phyloP scores from a whole-genome alignment of 768 basidiomycete genomes.

The Suillus hirtellus region DNA sequence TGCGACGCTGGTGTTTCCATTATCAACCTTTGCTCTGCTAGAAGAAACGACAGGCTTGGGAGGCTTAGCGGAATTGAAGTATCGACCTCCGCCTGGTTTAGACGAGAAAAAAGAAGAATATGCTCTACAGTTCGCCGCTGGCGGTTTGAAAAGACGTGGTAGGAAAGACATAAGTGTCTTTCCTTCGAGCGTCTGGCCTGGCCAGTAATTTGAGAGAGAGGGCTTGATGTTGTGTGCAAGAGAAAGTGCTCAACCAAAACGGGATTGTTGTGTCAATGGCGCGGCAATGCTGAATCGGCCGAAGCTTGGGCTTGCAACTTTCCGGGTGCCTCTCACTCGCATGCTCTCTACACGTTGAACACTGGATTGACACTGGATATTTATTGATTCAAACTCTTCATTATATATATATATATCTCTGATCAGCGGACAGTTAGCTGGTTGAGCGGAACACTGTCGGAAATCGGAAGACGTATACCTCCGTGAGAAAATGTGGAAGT shows the following conservation, averaged over 20 bases:
- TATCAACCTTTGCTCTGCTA: conserved; percentile 40
- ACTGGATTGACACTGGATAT: not conserved
- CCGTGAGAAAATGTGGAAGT: not conserved
- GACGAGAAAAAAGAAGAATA: conserved; percentile 83
- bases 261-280: not conserved
- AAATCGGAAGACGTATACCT: not conserved
- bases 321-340: not conserved
- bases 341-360: not conserved
- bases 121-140: conserved; percentile 51
- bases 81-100: conserved; percentile 72
- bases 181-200: conserved; percentile 9
- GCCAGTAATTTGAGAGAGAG: not conserved
- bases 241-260: conserved; percentile 2
- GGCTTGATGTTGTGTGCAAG: conserved; percentile 2
- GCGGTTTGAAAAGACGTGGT: conserved; percentile 47
- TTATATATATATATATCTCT: no score
- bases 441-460: not conserved
- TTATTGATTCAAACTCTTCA: not conserved
- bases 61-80: conserved; percentile 73
- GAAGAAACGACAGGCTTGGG: conserved; percentile 46
- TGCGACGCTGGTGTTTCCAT: conserved; percentile 36
- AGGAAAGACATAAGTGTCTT: conserved; percentile 50
- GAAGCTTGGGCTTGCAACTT: not conserved
- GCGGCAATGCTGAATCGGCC: not conserved
- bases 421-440: not conserved